These are phyloP conservation scores for Zymoseptoria passerinii DNA, from an alignment of 2,329 filamentous ascomycete species.

Conservation along the genomic window DNA sequence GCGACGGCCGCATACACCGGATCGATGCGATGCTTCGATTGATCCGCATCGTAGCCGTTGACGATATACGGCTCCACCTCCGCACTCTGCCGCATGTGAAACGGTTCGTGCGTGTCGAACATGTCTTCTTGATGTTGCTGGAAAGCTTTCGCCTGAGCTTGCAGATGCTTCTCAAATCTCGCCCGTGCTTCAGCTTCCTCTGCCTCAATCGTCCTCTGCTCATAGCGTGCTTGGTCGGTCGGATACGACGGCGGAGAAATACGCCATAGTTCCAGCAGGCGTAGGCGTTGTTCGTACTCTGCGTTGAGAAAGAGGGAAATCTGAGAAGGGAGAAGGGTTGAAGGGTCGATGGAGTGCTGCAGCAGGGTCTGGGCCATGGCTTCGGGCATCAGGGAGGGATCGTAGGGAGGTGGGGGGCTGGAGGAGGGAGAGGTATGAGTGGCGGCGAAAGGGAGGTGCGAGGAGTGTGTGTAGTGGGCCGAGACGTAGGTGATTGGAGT, in stretches of 20 bases:
- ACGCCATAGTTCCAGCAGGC: slow-evolving; percentile 76
- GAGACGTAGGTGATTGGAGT: slow-evolving; percentile 62
- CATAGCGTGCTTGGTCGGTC: slow-evolving; percentile 31
- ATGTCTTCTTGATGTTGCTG: slow-evolving; percentile 14
- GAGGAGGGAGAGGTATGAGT: slow-evolving; percentile 27
- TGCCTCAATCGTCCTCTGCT: slow-evolving; percentile 50
- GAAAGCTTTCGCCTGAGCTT: slow-evolving; percentile 10
- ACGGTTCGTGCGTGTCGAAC: slow-evolving; percentile 19
- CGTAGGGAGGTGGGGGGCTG: slow-evolving; percentile 27
- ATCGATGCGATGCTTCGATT: slow-evolving; percentile 55
- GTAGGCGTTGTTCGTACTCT: slow-evolving; percentile 60
- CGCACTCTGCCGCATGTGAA: slow-evolving; percentile 27
- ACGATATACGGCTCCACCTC: slow-evolving; percentile 73
- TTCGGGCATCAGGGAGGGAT: slow-evolving; percentile 22
- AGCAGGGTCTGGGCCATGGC: slow-evolving; percentile 43
- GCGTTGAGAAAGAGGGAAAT: slow-evolving; percentile 70
- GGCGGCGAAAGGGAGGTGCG: slow-evolving; percentile 48
- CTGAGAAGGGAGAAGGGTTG: slow-evolving; percentile 63
- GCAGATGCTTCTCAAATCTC: slow-evolving; percentile 48
- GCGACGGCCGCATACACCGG: slow-evolving; percentile 53
- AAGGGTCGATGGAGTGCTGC: slow-evolving; percentile 61
- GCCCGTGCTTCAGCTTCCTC: slow-evolving; percentile 49
- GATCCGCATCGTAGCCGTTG: slow-evolving; percentile 69
- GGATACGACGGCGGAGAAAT: slow-evolving; percentile 62
- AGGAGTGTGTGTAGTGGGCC: slow-evolving; percentile 76